These are phyloP conservation scores for Cicer arietinum DNA, from an alignment of 306 rosid species.

Conservation along the genomic window DNA sequence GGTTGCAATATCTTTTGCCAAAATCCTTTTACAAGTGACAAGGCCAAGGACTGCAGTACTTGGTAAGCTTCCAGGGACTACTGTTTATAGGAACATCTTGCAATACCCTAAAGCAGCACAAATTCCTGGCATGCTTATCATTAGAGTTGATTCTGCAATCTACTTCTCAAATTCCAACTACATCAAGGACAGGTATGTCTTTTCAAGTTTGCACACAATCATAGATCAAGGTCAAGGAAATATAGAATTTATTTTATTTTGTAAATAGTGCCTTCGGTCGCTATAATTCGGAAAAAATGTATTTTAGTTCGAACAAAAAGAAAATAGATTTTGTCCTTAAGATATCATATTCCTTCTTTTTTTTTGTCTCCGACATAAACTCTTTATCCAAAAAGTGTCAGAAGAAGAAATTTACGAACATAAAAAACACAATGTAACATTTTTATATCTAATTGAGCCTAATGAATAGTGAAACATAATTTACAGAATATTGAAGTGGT, in stretches of 20 bases:
- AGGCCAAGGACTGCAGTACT: constrained; percentile 78
- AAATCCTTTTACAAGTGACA: constrained; percentile 80
- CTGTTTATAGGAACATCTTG: constrained; percentile 63
- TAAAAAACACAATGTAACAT: no score
- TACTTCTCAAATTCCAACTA: constrained; percentile 90
- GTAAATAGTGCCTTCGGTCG: no score
- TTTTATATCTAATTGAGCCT: background rate
- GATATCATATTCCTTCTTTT: no score
- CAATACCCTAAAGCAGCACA: constrained; percentile 74
- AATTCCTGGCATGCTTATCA: constrained; percentile 61
- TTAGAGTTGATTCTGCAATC: constrained; percentile 89
- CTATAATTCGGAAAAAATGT: no score
- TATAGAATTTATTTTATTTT: no score
- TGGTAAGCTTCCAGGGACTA: constrained; percentile 71
- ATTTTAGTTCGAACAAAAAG: no score
- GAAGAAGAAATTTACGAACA: no score
- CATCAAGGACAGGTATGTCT: constrained; percentile 72
- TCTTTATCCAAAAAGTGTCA: no score
- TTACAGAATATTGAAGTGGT: constrained; percentile 79
- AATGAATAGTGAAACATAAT: constrained; percentile 5
- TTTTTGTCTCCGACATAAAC: no score
- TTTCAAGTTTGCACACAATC: background rate
- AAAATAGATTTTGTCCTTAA: no score
- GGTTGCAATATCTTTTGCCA: constrained; percentile 80
- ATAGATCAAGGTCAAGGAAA: no score